Base-by-base conservation (phyloP, 495 filamentous ascomycete species). In the Aspergillus kassunensis region DNA sequence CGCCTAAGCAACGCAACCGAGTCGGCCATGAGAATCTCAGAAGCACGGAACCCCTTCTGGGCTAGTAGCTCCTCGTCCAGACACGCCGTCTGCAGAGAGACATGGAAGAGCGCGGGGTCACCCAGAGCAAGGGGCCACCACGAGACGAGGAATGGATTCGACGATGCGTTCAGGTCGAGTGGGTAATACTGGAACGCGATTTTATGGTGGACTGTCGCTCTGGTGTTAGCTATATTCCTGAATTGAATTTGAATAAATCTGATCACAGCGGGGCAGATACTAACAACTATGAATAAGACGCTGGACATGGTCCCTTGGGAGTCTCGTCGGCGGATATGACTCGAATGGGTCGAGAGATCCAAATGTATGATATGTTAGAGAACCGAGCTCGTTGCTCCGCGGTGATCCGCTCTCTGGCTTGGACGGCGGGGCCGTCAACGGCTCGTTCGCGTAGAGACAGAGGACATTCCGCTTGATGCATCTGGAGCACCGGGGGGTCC, bases 151-250 rank as follows among this genome's bases (percentile, higher is more conserved):
- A 79, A 79, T 0, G 77, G 76, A 57, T 79, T 80, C 29, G 77
- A 72, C 5, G 54, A 61, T 3, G 67, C 47, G 45, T 66, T 74
- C 7, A 78, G 54, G 31, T 80, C 77, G 23, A 80, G 67, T 2
- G 76, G 77, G 51, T 80, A 80, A 48, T 77, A 80, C 46, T 78
- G 68, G 43, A 80, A 80, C 0, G 76, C 76, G 31, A 80, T 80
- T 47, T 75, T 78, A 45, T 72, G 63, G 25, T 77, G 60, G 40
- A 80, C 75, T 78, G 31, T 24, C 15, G 33, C 69, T n/a, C n/a
- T n/a, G 34, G 65, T 54, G 47, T 49, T 49, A 36, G 25, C 20
- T 21, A 34, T 6, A 33, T 13, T 2, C 10, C n/a, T n/a, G n/a
- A n/a, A n/a, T n/a, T n/a, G n/a, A n/a, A n/a, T n/a, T n/a, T n/a